Evolutionary conservation across 371 early-diverging fungal genomes (phyloP), one percentile per base, ranked within the genome.

Genomic region (Mucor piriformis): DNA sequence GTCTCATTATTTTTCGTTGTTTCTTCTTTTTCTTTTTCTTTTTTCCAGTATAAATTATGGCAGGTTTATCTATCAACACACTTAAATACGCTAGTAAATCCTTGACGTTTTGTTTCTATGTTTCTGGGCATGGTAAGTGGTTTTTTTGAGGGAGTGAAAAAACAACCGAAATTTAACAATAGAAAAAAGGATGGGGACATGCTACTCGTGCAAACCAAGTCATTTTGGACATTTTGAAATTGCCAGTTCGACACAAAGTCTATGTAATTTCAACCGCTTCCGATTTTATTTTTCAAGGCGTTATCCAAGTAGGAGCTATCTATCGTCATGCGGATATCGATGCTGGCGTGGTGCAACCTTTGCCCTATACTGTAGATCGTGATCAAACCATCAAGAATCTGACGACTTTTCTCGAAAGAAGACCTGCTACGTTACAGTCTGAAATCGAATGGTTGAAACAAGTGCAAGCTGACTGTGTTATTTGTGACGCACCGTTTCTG

Each of bases 321-420:
- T 86, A 83, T 57, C 78, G 83, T 20, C 84, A 87, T 50, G 80
- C 82, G 12, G 79, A 78, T 35, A 77, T 88, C 32, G 88, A 89
- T 70, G 85, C 86, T 12, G 88, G 88, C 20, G 88, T 88, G 3
- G 82, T 87, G 6, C 90, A 91, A 59, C 84, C 84, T 35, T 75
- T 89, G 50, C 87, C 91, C 12, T 88, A 89, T 33, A 87, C 84
- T 2, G 88, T 91, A 6, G 88, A 90, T 63, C 71, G 82, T 12
- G 72, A 79, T 10, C 72, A 74, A 57, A 86, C 86, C 7, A 82
- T 86, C 47, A 63, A 61, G 20, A 73, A 82, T 29, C 67, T 83
- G 24, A 70, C 53, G 50, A 40, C 61, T 8, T 86, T 86, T 67
- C 50, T 86, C 34, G 66, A 70, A 5, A 75, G 70, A 38, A 67